A percentile compares a stretch with the other conserved stretches of the same genome.
Evolutionary conservation across 352 stramenopile genomes (phyloP).

Genomic region (Poterioochromonas sp.): DNA sequence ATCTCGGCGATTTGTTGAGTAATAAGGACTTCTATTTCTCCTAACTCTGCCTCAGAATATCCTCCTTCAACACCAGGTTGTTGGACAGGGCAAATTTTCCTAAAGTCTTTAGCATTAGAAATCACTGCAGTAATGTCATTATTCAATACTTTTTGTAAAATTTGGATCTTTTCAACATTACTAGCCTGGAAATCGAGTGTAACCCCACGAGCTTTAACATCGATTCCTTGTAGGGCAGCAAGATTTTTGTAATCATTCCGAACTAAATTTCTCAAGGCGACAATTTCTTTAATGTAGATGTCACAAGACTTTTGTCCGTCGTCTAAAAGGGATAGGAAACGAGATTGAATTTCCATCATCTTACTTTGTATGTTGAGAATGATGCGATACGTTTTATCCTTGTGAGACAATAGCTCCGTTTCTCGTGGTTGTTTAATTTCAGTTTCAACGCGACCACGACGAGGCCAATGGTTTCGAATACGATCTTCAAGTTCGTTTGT

Average conservation of each 20-base stretch:
- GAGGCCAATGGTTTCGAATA: slow-evolving; percentile 72
- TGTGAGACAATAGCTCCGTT: slow-evolving; percentile 56
- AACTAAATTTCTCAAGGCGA: neutral
- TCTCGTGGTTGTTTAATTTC: slow-evolving; percentile 30
- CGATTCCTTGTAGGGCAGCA: slow-evolving; percentile 46
- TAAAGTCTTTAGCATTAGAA: slow-evolving; percentile 42
- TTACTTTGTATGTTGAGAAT: slow-evolving; percentile 59
- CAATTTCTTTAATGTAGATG: slow-evolving; percentile 16
- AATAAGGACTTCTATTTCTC: slow-evolving; percentile 39
- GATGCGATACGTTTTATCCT: slow-evolving; percentile 67
- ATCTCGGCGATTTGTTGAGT: slow-evolving; percentile 37
- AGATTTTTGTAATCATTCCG: slow-evolving; percentile 7
- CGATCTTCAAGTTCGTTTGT: slow-evolving; percentile 61
- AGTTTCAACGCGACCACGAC: slow-evolving; percentile 56
- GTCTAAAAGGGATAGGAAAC: neutral
- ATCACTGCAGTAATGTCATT: slow-evolving; percentile 36
- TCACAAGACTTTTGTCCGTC: neutral
- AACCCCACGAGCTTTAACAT: slow-evolving; percentile 21
- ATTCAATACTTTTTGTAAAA: neutral
- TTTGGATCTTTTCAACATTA: neutral
- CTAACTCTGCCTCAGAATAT: slow-evolving; percentile 63
- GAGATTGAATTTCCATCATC: slow-evolving; percentile 51
- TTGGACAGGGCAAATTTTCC: slow-evolving; percentile 44
- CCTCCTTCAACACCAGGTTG: slow-evolving; percentile 51
- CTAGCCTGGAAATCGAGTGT: neutral